Evolutionary conservation across 805 yeast species (phyloP).

Genomic region (Saccharomycopsis sp.): DNA sequence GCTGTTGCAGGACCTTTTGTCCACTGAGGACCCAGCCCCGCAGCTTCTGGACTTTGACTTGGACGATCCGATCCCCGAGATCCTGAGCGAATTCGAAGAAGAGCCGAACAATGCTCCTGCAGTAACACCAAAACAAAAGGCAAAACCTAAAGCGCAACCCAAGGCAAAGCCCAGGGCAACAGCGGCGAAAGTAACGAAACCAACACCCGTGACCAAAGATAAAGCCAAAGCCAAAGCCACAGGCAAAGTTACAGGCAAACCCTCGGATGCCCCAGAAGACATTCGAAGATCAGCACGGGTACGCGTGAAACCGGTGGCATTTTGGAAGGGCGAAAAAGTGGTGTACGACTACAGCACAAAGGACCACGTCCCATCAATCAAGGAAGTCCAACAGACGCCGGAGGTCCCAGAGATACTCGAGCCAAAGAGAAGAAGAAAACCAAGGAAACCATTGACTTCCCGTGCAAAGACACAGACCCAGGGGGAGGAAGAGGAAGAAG

Average conservation of each 20-base stretch:
- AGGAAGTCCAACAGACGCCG: conserved; percentile 43
- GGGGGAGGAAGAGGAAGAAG: conserved; percentile 11
- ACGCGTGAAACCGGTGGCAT: conserved; percentile 63
- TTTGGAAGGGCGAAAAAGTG: conserved; percentile 75
- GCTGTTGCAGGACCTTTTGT: too few relatives aligned
- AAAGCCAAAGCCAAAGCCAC: conserved; percentile 5
- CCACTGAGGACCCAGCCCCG: not conserved
- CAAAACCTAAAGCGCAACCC: not conserved
- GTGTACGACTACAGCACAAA: conserved; percentile 39
- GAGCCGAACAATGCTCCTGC: not conserved
- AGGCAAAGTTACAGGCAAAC: conserved; percentile 8
- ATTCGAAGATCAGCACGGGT: conserved; percentile 58
- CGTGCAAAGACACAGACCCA: conserved; percentile 3
- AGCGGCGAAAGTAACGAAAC: conserved; percentile 5
- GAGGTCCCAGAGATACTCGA: not conserved
- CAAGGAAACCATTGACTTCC: not conserved
- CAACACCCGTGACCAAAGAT: conserved; percentile 12
- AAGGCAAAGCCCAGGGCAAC: not conserved
- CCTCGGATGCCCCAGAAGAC: conserved; percentile 24
- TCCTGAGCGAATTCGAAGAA: not conserved
- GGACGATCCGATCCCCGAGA: too few relatives aligned
- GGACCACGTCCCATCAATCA: conserved; percentile 46
- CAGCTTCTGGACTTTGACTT: too few relatives aligned
- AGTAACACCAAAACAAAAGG: not conserved
- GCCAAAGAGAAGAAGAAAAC: not conserved